phyloP scores from a whole-genome alignment of 164 flowering plant species.

The Vitis labrusca region DNA sequence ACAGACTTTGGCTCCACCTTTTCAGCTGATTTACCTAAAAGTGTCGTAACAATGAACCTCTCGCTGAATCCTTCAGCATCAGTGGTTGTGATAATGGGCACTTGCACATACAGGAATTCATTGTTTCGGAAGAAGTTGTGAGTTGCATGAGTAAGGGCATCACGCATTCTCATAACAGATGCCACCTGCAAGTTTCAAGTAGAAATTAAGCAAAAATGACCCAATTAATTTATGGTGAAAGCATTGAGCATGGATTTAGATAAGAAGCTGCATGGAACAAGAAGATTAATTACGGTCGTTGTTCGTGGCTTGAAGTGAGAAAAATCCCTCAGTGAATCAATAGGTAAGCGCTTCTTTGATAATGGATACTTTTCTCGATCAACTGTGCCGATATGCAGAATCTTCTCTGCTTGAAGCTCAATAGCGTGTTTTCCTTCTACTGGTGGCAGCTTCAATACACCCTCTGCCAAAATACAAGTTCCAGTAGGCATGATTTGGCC shows the following conservation, averaged over 20 bases:
- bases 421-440: constrained; percentile 44
- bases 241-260: background rate
- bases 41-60: constrained; percentile 62
- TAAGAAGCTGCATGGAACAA: too few species aligned
- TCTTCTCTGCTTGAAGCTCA: constrained; percentile 67
- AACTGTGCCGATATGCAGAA: constrained; percentile 73
- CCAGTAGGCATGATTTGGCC: constrained; percentile 54
- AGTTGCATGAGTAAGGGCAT: constrained; percentile 56
- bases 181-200: constrained; percentile 51
- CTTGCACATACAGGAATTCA: constrained; percentile 69
- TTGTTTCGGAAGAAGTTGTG: constrained; percentile 70
- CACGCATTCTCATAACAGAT: constrained; percentile 69
- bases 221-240: background rate
- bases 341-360: constrained; percentile 59
- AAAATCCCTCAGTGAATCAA: constrained; percentile 50
- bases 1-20: constrained; percentile 20
- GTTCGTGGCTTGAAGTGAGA: constrained; percentile 81
- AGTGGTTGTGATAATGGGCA: constrained; percentile 69
- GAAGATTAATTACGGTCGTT: constrained; percentile 62
- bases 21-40: constrained; percentile 24
- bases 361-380: constrained; percentile 63
- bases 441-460: constrained; percentile 48
- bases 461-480: constrained; percentile 81
- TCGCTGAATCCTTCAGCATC: constrained; percentile 53
- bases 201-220: too few species aligned